Conservation (phyloP, 208 protist species). For the Leishmania major region DNA sequence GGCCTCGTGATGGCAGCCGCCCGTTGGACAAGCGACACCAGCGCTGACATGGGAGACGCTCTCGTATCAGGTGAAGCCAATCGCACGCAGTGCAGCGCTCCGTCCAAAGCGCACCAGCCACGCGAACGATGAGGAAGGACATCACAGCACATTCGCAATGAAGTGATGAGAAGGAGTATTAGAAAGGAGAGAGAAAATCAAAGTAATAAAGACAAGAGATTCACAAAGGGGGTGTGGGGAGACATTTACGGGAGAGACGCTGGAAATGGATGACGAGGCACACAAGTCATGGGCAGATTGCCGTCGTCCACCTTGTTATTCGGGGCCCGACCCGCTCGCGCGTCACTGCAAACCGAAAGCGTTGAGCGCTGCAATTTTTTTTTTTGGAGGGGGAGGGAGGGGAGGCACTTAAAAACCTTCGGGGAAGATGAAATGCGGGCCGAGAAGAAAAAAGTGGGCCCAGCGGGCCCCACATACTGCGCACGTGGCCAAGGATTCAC, state of each 20-base stretch:
- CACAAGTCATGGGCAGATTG: neutral
- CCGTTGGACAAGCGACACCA: constrained; percentile 41
- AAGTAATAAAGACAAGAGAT: neutral
- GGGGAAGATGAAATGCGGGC: neutral
- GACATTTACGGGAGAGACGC: neutral
- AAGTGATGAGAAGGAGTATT: neutral
- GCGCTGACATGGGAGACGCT: neutral
- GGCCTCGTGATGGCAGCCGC: constrained; percentile 41
- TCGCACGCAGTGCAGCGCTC: neutral
- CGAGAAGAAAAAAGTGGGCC: neutral
- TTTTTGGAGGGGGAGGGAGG: neutral
- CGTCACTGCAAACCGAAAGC: neutral
- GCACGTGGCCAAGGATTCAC: neutral
- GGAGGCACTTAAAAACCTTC: neutral
- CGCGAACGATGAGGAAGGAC: neutral
- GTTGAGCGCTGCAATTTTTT: neutral
- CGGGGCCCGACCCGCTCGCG: neutral
- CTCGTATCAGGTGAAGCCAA: neutral
- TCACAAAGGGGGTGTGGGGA: too few relatives aligned
- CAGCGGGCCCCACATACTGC: neutral
- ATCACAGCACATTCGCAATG: neutral
- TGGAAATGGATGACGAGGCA: neutral
- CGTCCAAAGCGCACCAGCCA: neutral
- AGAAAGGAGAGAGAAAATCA: neutral
- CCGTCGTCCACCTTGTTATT: neutral